Conservation (phyloP, 768 basidiomycete species). For the Lactifluus hygrophoroides region DNA sequence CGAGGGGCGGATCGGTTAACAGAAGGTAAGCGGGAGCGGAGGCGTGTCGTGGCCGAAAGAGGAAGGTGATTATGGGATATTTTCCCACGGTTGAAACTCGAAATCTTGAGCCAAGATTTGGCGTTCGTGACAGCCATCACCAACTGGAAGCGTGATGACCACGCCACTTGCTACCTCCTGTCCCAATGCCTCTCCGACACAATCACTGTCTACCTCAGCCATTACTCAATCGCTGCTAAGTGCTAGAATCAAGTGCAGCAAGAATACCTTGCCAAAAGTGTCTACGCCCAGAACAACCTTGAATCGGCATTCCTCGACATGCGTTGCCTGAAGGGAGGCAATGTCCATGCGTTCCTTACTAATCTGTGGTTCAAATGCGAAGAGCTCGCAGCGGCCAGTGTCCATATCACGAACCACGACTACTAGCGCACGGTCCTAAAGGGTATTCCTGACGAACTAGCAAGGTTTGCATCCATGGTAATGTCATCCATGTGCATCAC, state of each 20-base stretch:
- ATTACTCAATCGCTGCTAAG: fast-evolving
- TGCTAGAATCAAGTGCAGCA: not conserved
- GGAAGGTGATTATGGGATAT: too few relatives aligned
- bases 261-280: not conserved
- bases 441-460: not conserved
- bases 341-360: not conserved
- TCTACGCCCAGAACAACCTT: not conserved
- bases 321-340: not conserved
- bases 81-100: too few relatives aligned
- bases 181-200: not conserved
- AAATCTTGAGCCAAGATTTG: too few relatives aligned
- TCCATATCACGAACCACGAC: not conserved
- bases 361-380: not conserved
- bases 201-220: not conserved
- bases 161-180: not conserved
- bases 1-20: too few relatives aligned
- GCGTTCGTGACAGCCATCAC: too few relatives aligned
- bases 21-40: too few relatives aligned
- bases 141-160: not conserved
- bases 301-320: not conserved
- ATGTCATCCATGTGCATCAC: too few relatives aligned
- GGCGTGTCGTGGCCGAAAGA: too few relatives aligned
- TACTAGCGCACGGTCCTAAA: not conserved
- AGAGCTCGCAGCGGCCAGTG: not conserved
- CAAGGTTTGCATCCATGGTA: not conserved